Base-by-base conservation (phyloP, 2,329 filamentous ascomycete genomes). In the Phialocephala subalpina region DNA sequence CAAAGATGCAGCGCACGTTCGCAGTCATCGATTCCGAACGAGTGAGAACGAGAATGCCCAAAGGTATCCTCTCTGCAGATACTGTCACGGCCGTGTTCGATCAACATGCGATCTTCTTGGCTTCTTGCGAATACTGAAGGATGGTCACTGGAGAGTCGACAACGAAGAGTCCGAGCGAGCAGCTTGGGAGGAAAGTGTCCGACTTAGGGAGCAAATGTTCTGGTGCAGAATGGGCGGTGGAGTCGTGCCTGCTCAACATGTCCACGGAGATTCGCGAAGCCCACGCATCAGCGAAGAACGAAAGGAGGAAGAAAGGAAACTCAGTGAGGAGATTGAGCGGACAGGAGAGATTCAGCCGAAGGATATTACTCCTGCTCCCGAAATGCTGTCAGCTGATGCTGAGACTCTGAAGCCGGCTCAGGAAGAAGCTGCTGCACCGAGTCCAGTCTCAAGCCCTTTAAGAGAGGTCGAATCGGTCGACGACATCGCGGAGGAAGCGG, bases 121-220 rank as follows among this genome's bases (percentile, higher is more conserved):
- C 1, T 98, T 98, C 76, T 79, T 99, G 63, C 87, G 95, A 55
- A 93, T 98, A 80, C 87, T 98, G 65, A 93, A 95, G 72, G 95
- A 97, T 73, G 96, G 96, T 2, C 92, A 97, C 74, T 96, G 96
- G 89, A 89, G 92, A 59, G 90, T 91, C 14, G 92, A 94, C 56
- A 92, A 92, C 64, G 87, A 91, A 45, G 93, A 96, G 58, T 92
- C 94, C 38, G 93, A 97, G 79, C 93, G 92, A 75, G 87, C 89
- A 33, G 93, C 94, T 0, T 99, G 96, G 96, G 95, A 98, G 76
- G 96, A 99, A 81, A 93, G 93, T 64, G 92, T 97, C 12, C 88
- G 91, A 35, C 80, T 98, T 57, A 86, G 96, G 59, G 96, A 99
- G 78, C 90, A 95, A 72, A 97, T 99, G 92, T 99, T 99, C 77